Evolutionary conservation across 257 asterid genomes (phyloP).

Genomic region (Solanum neorickii): DNA sequence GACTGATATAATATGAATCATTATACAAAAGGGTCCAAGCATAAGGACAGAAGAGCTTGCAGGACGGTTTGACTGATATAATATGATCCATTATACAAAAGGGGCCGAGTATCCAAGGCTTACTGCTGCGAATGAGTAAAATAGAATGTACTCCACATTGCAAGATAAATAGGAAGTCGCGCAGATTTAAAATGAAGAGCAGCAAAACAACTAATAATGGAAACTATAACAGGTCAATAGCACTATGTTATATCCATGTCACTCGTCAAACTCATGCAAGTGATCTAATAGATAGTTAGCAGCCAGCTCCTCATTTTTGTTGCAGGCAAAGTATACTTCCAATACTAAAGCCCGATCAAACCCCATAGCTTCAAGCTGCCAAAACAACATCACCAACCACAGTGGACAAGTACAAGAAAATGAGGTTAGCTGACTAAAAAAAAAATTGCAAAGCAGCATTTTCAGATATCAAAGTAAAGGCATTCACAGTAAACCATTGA

Average conservation of each 20-base stretch:
- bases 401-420: background rate
- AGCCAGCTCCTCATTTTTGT: constrained; percentile 91
- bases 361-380: constrained; percentile 94
- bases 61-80: background rate
- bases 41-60: background rate
- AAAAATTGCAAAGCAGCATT: background rate
- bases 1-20: background rate
- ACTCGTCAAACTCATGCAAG: constrained; percentile 73
- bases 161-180: background rate
- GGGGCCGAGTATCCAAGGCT: background rate
- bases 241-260: constrained; percentile 1
- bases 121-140: background rate
- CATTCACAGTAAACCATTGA: background rate
- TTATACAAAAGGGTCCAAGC: background rate
- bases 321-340: constrained; percentile 88
- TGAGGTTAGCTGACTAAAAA: background rate
- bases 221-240: background rate
- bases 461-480: background rate
- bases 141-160: background rate
- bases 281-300: constrained; percentile 83
- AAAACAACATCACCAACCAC: constrained; percentile 1
- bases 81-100: background rate
- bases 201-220: background rate
- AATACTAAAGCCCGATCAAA: constrained; percentile 70
- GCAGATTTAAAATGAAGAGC: background rate